Percentiles rank a stretch among this genome's conserved stretches.
phyloP scores from a whole-genome alignment of 345 rosid genomes.

The Raphanus sativus region DNA sequence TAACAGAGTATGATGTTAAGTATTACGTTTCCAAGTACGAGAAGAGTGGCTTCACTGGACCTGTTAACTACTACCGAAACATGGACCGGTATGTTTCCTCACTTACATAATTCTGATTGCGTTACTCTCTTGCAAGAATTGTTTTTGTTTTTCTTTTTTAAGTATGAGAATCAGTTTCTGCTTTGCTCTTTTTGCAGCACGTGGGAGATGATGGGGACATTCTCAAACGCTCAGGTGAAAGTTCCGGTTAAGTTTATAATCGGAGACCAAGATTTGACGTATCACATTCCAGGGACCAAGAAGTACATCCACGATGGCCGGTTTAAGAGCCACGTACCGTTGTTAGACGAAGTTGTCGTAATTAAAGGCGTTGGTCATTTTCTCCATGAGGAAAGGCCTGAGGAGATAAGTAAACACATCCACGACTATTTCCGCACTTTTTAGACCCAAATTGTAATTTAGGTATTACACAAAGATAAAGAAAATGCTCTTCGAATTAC shows the following conservation, averaged over 20 bases:
- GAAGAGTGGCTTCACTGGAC: conserved; percentile 77
- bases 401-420: conserved; percentile 37
- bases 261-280: conserved; percentile 33
- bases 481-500: neutral
- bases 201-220: conserved; percentile 37
- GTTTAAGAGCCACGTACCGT: conserved; percentile 37
- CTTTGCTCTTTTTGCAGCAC: conserved; percentile 27
- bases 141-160: neutral
- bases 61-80: conserved; percentile 73
- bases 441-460: neutral
- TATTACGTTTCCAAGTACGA: conserved; percentile 53
- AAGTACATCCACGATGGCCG: conserved; percentile 33
- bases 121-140: neutral
- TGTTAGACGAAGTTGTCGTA: conserved; percentile 37
- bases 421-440: conserved; percentile 32
- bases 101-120: too few species aligned
- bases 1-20: conserved; percentile 53
- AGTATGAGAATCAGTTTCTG: neutral
- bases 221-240: conserved; percentile 27
- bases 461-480: neutral
- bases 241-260: conserved; percentile 41
- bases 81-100: conserved; percentile 46
- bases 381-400: conserved; percentile 39
- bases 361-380: conserved; percentile 40
- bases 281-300: conserved; percentile 32